Base-by-base conservation (phyloP, 2,329 filamentous ascomycete genomes). In the Colletotrichum lindemuthianum region DNA sequence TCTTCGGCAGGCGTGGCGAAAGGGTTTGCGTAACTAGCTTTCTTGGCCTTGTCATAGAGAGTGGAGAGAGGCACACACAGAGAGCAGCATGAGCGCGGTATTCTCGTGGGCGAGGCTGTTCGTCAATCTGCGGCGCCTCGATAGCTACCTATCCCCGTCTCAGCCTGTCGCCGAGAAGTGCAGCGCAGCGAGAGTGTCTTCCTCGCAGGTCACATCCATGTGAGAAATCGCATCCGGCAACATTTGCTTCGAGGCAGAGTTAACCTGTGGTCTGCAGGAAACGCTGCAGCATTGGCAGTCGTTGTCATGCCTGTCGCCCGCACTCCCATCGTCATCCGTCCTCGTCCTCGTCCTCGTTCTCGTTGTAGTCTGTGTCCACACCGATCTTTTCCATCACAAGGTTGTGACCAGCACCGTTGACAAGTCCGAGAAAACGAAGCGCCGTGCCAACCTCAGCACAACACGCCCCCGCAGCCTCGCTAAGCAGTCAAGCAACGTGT, bases 1-100 rank as follows among this genome's bases (percentile, higher is more conserved):
- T 63, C 24, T 63, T 65, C 59, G 52, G 63, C 51, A 65, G 16
- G 58, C 40, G 40, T 50, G 50, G 57, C 48, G 16, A n/a, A 16
- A 45, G 24, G 13, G 15, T 37, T 41, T 41, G 51, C 10, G 40
- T 24, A 37, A 33, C 51, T 45, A 43, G 32, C 45, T 34, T 60
- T 52, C 8, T 9, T 9, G 41, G 33, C 40, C 52, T 41, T 52
- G 39, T 44, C 15, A 34, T 34, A n/a, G 34, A 12, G 24, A 33
- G 15, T 8, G 9, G 34, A 12, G 13, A 40, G 16, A 24, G 24
- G n/a, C n/a, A 24, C 4, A 4, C 24, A 24, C 24, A 24, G 5
- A 24, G 24, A 24, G 24, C 24, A 24, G 24, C 24, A 24, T 24
- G 24, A 24, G 5, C 24, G 24, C 24, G 24, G 24, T 24, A 24